Conservation (phyloP, 768 basidiomycete genomes). For the Calocybe indica region DNA sequence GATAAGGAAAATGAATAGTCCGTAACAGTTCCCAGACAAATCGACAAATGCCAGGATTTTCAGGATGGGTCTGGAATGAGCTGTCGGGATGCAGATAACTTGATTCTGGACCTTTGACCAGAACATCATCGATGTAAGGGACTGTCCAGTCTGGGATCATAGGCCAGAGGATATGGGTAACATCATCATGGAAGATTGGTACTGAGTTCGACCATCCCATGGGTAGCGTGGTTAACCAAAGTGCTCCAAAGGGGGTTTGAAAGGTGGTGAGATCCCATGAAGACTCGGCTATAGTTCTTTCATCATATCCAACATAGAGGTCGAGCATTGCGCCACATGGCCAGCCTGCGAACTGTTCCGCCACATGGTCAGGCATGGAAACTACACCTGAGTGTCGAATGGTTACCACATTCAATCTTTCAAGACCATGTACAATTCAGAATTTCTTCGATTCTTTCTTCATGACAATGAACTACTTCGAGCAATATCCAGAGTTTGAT, state of each 20-base stretch:
- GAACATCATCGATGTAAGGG: constrained; percentile 34
- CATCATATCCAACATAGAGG: constrained; percentile 31
- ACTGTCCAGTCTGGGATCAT: constrained; percentile 31
- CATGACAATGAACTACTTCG: constrained; percentile 27
- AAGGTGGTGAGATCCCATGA: constrained; percentile 31
- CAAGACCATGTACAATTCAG: constrained; percentile 30
- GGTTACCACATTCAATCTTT: constrained; percentile 30
- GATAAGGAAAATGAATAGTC: no score
- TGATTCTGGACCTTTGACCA: constrained; percentile 24
- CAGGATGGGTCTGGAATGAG: constrained; percentile 24
- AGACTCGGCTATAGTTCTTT: constrained; percentile 13
- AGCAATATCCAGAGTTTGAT: constrained; percentile 23
- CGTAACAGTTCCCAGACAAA: constrained; percentile 36
- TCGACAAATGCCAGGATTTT: constrained; percentile 26
- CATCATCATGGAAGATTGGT: constrained; percentile 33
- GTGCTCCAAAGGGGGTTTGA: constrained; percentile 26
- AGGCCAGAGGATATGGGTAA: constrained; percentile 26
- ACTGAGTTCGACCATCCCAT: constrained; percentile 17
- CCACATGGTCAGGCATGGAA: constrained; percentile 26
- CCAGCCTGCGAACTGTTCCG: constrained; percentile 20
- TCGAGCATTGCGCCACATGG: constrained; percentile 23
- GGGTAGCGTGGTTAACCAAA: constrained; percentile 26
- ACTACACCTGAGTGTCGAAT: constrained; percentile 29
- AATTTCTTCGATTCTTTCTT: constrained; percentile 31
- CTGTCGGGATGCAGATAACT: constrained; percentile 21